Conservation (phyloP, 202 grass and related monocot species). For the Setaria italica region DNA sequence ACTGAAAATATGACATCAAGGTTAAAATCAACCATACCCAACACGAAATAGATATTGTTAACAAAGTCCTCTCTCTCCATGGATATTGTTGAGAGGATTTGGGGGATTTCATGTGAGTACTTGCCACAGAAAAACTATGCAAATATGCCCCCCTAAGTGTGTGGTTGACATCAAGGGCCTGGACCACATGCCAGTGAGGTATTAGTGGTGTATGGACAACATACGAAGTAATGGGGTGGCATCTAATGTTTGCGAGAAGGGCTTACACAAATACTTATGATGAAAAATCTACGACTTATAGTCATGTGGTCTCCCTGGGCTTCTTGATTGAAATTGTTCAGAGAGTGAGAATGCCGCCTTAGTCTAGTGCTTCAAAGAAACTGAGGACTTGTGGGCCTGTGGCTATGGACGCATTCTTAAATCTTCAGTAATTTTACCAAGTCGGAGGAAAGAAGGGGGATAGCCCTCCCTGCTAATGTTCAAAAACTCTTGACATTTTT, state of each 20-base stretch:
- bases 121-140: neutral
- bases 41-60: constrained; percentile 8
- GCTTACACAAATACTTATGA: constrained; percentile 5
- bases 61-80: neutral
- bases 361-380: too few relatives aligned
- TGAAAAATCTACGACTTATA: neutral
- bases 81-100: neutral
- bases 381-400: too few relatives aligned
- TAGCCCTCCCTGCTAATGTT: neutral
- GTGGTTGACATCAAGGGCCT: neutral
- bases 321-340: too few relatives aligned
- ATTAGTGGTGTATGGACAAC: neutral
- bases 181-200: neutral
- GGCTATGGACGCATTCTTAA: too few relatives aligned
- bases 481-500: neutral
- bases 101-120: neutral
- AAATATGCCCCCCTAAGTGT: neutral
- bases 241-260: neutral
- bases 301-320: too few relatives aligned
- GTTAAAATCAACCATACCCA: constrained; percentile 6
- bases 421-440: too few relatives aligned
- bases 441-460: too few relatives aligned
- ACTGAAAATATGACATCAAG: constrained; percentile 23
- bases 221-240: neutral
- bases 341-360: too few relatives aligned